Evolutionary conservation across 139 green algal species (phyloP), one percentile per base, ranked within the genome.

Genomic region (Coccomyxa sp.): DNA sequence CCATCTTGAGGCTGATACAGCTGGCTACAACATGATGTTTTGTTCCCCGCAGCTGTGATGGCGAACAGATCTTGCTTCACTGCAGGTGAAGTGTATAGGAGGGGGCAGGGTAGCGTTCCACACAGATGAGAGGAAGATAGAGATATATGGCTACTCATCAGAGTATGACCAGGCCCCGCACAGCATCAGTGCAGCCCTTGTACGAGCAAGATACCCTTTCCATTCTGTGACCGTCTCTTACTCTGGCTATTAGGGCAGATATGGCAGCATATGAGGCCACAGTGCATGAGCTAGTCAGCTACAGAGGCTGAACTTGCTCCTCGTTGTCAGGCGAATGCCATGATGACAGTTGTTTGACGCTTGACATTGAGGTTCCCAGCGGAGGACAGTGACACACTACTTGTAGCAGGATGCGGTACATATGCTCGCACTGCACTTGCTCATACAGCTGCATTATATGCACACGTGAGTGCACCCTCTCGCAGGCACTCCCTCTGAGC

Each of bases 221-320:
- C 91, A 93, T 68, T 73, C 83, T 9, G 58, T 97, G 8, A 86
- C 79, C 12, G 78, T 87, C 0, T 91, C 85, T 0, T 96, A 97
- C 70, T 85, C 93, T 6, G 93, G 93, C 7, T 97, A 96, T 64
- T 96, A 80, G n/a, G n/a, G n/a, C n/a, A n/a, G n/a, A n/a, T n/a
- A n/a, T n/a, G n/a, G n/a, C n/a, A n/a, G n/a, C n/a, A n/a, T n/a
- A n/a, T n/a, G n/a, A n/a, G n/a, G n/a, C n/a, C n/a, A n/a, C n/a
- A n/a, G n/a, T n/a, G n/a, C n/a, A n/a, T n/a, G n/a, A n/a, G n/a
- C n/a, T n/a, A n/a, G n/a, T n/a, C n/a, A n/a, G n/a, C n/a, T n/a
- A n/a, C n/a, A n/a, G n/a, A n/a, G n/a, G n/a, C n/a, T n/a, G n/a
- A n/a, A n/a, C n/a, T n/a, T n/a, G n/a, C n/a, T n/a, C n/a, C n/a